A percentile compares a stretch with the other conserved stretches of the same genome.
Evolutionary conservation across 371 early-diverging fungal genomes (phyloP).

Genomic region (Rhizopus sp.): DNA sequence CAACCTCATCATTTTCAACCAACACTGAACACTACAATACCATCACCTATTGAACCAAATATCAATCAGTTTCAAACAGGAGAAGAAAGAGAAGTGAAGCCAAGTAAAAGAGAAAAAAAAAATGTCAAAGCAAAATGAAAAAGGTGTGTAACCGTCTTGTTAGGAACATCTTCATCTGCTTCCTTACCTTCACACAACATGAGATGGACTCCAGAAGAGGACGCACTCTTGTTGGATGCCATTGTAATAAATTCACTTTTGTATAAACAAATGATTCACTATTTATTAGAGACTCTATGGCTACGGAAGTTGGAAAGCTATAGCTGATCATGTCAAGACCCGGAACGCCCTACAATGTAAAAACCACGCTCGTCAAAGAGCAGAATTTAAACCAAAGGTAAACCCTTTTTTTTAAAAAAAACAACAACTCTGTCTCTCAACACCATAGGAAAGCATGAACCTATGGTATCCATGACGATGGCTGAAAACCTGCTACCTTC

Average conservation of each 20-base stretch:
- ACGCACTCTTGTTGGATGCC: slow-evolving; percentile 22
- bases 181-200: slow-evolving; percentile 58
- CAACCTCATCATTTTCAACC: no score
- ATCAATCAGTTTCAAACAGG: neutral
- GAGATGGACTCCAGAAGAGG: slow-evolving; percentile 48
- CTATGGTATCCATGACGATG: no score
- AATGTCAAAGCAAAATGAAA: neutral
- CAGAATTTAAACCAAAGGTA: no score
- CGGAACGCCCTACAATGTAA: slow-evolving; percentile 69
- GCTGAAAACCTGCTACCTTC: neutral
- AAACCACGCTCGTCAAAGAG: slow-evolving; percentile 48
- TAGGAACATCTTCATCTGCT: slow-evolving; percentile 28
- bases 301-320: slow-evolving; percentile 64
- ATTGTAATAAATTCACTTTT: slow-evolving; percentile 38
- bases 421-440: neutral
- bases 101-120: slow-evolving; percentile 1
- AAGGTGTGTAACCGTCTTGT: neutral
- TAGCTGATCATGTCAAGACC: slow-evolving; percentile 57
- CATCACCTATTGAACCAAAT: slow-evolving; percentile 1
- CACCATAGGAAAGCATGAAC: neutral
- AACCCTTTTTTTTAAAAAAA: neutral
- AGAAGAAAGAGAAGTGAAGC: slow-evolving; percentile 1
- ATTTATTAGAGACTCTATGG: slow-evolving; percentile 51
- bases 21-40: neutral
- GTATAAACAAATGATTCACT: neutral